Evolutionary conservation across 202 grass and related monocot species (phyloP).

Genomic region (Setaria italica): DNA sequence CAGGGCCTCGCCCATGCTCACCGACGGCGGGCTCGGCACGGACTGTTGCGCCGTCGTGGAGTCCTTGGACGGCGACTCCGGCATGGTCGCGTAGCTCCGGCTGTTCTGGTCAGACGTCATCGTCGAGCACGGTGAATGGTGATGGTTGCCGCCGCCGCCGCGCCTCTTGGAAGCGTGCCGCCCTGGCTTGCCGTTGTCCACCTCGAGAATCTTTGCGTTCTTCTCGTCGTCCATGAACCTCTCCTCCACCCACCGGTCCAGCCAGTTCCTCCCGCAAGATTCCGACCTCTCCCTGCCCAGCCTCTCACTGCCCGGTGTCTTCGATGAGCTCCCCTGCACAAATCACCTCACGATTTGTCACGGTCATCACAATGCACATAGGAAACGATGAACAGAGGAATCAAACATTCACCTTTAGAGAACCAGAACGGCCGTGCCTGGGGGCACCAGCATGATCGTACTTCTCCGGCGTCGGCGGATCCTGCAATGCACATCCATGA

Average conservation of each 20-base stretch:
- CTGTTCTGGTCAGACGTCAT: conserved; percentile 70
- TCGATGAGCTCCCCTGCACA: conserved; percentile 65
- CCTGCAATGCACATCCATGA: conserved; percentile 43
- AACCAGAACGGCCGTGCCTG: conserved; percentile 61
- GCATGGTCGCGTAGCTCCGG: conserved; percentile 72
- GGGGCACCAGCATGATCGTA: conserved; percentile 57
- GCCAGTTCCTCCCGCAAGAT: conserved; percentile 80
- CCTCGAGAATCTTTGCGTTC: conserved; percentile 89
- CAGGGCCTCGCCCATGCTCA: conserved; percentile 62
- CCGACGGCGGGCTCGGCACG: conserved; percentile 61
- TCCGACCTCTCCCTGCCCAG: conserved; percentile 68
- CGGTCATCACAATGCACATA: background rate
- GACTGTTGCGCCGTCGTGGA: conserved; percentile 72
- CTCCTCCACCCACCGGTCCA: conserved; percentile 95
- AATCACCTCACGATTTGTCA: background rate
- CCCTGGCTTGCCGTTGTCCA: conserved; percentile 87
- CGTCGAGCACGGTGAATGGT: conserved; percentile 72
- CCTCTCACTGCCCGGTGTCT: conserved; percentile 50
- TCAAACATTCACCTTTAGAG: conserved; percentile 51
- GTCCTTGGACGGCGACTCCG: conserved; percentile 76
- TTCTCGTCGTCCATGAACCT: conserved; percentile 79
- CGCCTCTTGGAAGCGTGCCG: conserved; percentile 54
- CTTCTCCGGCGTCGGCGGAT: conserved; percentile 75
- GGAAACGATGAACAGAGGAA: background rate
- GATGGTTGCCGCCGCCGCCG: conserved; percentile 8